A percentile compares a stretch with the other conserved stretches of the same genome.
phyloP scores from a whole-genome alignment of 805 yeast genomes.

The Suhomyces xylopsoci region DNA sequence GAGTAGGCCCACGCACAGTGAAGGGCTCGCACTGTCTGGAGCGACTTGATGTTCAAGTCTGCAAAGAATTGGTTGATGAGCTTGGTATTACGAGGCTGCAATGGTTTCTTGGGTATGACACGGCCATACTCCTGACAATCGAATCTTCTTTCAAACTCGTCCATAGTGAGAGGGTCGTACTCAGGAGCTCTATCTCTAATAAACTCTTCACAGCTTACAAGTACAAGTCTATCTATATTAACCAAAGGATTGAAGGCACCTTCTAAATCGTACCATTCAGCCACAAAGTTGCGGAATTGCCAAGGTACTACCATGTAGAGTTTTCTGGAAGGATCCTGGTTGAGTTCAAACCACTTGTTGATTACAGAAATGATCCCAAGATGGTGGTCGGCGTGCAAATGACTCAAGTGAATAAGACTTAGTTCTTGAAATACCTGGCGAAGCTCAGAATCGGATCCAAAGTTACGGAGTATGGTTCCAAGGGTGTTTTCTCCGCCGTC shows the following conservation, averaged over 20 bases:
- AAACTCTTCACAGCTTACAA: conserved; percentile 62
- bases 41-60: conserved; percentile 40
- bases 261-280: conserved; percentile 65
- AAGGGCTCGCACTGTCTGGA: conserved; percentile 68
- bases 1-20: conserved; percentile 84
- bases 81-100: conserved; percentile 24
- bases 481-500: conserved; percentile 97
- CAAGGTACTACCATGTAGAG: conserved; percentile 72
- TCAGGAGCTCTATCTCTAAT: conserved; percentile 31
- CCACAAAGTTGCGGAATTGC: conserved; percentile 63
- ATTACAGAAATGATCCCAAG: conserved; percentile 75
- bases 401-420: conserved; percentile 69
- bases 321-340: conserved; percentile 26
- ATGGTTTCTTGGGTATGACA: conserved; percentile 17
- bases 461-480: conserved; percentile 65
- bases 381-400: conserved; percentile 97
- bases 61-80: conserved; percentile 34
- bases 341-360: conserved; percentile 58
- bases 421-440: conserved; percentile 55
- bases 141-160: conserved; percentile 31
- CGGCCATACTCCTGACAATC: conserved; percentile 19
- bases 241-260: conserved; percentile 16
- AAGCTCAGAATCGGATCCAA: conserved; percentile 43
- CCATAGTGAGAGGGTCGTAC: conserved; percentile 24
- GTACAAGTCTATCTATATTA: conserved; percentile 43